phyloP scores from a whole-genome alignment of 2,329 filamentous ascomycete species.

The Xylariaceae sp. region DNA sequence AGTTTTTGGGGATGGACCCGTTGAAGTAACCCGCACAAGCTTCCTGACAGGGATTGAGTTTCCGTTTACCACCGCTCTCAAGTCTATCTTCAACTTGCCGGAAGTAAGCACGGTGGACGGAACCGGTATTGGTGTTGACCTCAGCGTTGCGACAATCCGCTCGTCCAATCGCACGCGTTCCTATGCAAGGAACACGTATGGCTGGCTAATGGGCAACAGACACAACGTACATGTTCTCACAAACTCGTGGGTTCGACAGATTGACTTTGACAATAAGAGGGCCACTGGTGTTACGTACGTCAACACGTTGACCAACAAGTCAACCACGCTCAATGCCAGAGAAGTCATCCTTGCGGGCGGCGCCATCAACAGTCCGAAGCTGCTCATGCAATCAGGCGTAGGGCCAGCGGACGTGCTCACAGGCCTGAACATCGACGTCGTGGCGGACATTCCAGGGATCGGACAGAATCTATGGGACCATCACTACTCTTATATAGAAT shows the following conservation, averaged over 20 bases:
- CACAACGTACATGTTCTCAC: constrained; percentile 15
- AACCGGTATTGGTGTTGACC: constrained; percentile 16
- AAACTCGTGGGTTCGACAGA: constrained; percentile 31
- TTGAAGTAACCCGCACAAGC: constrained; percentile 1
- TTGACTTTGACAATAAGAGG: constrained; percentile 31
- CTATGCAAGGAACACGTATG: constrained; percentile 17
- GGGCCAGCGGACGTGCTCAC: constrained; percentile 23
- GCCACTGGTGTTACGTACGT: constrained; percentile 35
- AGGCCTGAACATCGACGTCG: constrained; percentile 26
- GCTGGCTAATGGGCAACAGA: constrained; percentile 6
- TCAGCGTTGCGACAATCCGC: constrained; percentile 9
- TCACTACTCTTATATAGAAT: constrained; percentile 14
- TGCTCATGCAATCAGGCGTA: constrained; percentile 31
- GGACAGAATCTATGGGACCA: constrained; percentile 24
- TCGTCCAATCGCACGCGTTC: constrained; percentile 15
- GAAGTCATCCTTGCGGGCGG: constrained; percentile 30
- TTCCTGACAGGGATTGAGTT: background rate
- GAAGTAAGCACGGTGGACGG: constrained; percentile 12
- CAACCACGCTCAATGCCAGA: constrained; percentile 28
- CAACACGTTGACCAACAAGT: constrained; percentile 21
- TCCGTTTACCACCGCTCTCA: background rate
- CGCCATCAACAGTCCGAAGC: constrained; percentile 26
- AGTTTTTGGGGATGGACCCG: constrained; percentile 9
- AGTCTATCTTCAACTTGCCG: background rate
- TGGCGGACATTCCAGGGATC: constrained; percentile 25